Conservation (phyloP, 257 asterid genomes). For the Asclepias syriaca region DNA sequence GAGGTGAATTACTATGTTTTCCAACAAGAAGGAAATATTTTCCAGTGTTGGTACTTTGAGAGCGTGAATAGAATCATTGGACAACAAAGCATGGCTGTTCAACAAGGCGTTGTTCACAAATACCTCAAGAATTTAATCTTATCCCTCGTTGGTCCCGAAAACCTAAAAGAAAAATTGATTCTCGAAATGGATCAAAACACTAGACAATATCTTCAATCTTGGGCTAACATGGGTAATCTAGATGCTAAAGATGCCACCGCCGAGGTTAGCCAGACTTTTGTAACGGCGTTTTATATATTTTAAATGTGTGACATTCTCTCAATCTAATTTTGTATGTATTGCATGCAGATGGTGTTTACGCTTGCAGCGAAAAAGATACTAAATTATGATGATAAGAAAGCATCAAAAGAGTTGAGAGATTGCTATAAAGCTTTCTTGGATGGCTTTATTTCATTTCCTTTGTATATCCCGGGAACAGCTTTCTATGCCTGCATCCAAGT, state of each 20-base stretch:
- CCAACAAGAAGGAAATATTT: background rate
- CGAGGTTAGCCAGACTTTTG: background rate
- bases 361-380: background rate
- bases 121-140: background rate
- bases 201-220: background rate
- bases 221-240: background rate
- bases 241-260: background rate
- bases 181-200: background rate
- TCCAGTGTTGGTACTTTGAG: background rate
- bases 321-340: too few species aligned
- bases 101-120: background rate
- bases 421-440: background rate
- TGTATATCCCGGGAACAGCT: background rate
- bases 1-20: background rate
- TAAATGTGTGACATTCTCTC: too few species aligned
- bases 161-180: background rate
- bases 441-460: background rate
- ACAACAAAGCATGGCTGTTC: background rate
- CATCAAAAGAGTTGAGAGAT: background rate
- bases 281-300: too few species aligned
- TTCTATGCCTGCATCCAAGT: background rate
- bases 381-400: background rate
- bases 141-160: background rate
- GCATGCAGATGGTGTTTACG: background rate
- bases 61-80: background rate